Conservation (phyloP, 139 green algal genomes). For the Chloropicon primus region DNA sequence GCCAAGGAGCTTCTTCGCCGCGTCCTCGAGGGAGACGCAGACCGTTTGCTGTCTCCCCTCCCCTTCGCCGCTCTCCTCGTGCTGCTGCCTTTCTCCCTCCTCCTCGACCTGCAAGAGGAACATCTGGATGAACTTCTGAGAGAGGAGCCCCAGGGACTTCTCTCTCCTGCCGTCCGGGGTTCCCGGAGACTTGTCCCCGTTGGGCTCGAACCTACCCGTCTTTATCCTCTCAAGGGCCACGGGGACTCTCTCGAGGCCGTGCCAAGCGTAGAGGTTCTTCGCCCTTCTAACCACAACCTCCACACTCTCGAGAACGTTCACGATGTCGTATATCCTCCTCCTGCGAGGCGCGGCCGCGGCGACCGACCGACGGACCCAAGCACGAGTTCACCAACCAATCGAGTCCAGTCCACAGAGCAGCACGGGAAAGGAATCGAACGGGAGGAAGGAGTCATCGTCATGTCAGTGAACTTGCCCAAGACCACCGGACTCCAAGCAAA, state of each 20-base stretch:
- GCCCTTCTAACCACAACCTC: slow-evolving; percentile 38
- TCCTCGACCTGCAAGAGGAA: slow-evolving; percentile 22
- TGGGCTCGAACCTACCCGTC: background rate
- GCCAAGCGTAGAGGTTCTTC: slow-evolving; percentile 45
- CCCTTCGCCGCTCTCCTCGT: no score
- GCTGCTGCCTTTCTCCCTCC: background rate
- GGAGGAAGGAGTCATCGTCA: no score
- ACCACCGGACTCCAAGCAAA: no score
- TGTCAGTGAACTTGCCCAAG: no score
- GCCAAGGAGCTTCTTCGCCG: slow-evolving; percentile 27
- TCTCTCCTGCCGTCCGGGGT: slow-evolving; percentile 26
- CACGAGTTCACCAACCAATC: no score
- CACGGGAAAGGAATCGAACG: no score
- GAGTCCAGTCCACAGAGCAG: no score
- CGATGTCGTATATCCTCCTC: slow-evolving; percentile 68
- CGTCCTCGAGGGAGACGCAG: slow-evolving; percentile 33
- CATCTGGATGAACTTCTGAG: slow-evolving; percentile 42
- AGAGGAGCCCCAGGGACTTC: slow-evolving; percentile 36
- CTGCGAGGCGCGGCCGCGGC: no score
- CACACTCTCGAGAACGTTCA: slow-evolving; percentile 67
- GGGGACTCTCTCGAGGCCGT: slow-evolving; percentile 8
- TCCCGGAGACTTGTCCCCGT: background rate
- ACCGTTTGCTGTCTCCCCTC: background rate
- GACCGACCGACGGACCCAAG: no score
- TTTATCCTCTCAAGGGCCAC: background rate